Evolutionary conservation across 116 monocot genomes (phyloP), one percentile per base, ranked within the genome.

Genomic region (Trichopus zeylanicus): DNA sequence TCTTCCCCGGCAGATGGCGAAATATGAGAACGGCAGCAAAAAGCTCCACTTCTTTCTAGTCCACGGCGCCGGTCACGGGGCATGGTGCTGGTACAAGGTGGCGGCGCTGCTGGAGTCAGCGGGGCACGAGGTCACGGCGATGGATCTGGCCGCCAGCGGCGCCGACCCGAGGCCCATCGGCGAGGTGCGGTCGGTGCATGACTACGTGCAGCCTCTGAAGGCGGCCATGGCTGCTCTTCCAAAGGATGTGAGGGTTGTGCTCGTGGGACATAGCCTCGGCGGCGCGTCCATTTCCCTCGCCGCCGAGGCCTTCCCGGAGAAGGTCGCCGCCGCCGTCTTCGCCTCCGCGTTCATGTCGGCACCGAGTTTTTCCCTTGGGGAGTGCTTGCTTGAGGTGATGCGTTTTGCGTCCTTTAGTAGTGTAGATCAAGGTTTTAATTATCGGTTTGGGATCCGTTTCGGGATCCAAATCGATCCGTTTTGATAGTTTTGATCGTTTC

Each of bases 71-170:
- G 66, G 84, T 4, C 84, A 84, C 48, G 84, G 84, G 20, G 76
- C 73, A n/a, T 76, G 85, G 85, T 85, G 85, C 47, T 85, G 85
- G 80, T 80, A 67, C 76, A 80, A 73, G 59, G 56, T 85, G 11
- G 53, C 56, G 8, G 1, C 8, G 7, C 69, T 79, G 9, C 67
- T 84, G 4, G 70, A 79, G 55, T 29, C 42, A 73, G 76, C 26
- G 0, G 83, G 83, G 3, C 70, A 73, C 51, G 48, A 34, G 0
- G 76, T 70, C n/a, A 63, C 73, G 0, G 34, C 66, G 16, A 15
- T 66, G 13, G 77, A 81, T 29, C 70, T 81, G 5, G 57, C 69
- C 7, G 76, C 66, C 21, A 35, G 57, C 3, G 77, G 81, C 5
- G 35, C 58, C 32, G 49, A 77, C 35, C 6, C 56, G 13, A 55